Evolutionary conservation across 148 eudicot species (phyloP), one percentile per base, ranked within the genome.

Genomic region (Simmondsia chinensis): DNA sequence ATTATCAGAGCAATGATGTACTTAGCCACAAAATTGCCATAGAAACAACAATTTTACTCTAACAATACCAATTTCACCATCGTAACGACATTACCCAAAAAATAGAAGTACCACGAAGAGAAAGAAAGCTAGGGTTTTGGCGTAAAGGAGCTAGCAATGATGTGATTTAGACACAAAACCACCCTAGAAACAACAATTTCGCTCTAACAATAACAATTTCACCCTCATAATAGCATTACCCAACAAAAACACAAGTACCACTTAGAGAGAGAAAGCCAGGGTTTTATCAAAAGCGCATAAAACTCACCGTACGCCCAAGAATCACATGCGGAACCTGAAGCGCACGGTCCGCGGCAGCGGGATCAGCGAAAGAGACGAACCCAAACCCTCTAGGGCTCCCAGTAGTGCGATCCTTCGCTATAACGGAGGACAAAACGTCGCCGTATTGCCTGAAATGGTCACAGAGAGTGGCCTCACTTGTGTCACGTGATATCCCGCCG

Each of bases 331-430:
- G 39, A 6, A 66, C 84, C n/a, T 25, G 48, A 20, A 84, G 88
- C 28, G 87, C 88, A 14, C 28, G 55, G 9, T 60, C 72, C 9
- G 73, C 65, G 9, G 76, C 69, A 33, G 66, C 59, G 8, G 77
- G 49, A 9, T 85, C 85, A 2, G 62, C 14, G 20, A 85, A 81
- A 17, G 85, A 53, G 33, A 89, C 71, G 20, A 89, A 89, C 0
- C 80, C 97, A 2, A 89, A 89, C 2, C 97, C 97, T 33, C 97
- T 56, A 5, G 82, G 73, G 16, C n/a, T n/a, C 7, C 80, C 73
- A 2, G 73, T 71, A 7, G 17, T 6, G 1, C 85, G 81, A 72
- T 89, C 88, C 45, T 34, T 63, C 1, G 79, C 82, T 4, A 89
- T 62, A 4, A 48, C 52, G n/a, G 76, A 66, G 17, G 30, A 48